These are phyloP conservation scores for Candida sanyaensis DNA, from an alignment of 1,139 yeast species.

Conservation along the genomic window DNA sequence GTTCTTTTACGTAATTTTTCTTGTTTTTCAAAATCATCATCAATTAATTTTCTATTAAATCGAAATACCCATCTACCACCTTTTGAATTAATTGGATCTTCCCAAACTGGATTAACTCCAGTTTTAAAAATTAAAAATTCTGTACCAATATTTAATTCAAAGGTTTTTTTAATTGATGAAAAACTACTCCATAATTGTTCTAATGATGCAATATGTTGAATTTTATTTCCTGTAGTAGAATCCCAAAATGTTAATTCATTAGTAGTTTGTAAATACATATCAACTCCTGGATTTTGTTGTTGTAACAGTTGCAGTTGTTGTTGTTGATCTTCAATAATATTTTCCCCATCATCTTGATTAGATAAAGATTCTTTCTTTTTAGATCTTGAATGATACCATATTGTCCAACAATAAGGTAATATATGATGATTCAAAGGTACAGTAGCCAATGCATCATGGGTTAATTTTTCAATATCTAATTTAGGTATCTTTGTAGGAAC, in stretches of 20 bases:
- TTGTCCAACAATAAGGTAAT: slow-evolving; percentile 51
- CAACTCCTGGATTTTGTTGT: slow-evolving; percentile 28
- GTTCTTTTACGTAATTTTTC: slow-evolving; percentile 36
- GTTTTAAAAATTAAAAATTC: slow-evolving; percentile 63
- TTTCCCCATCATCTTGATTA: slow-evolving; percentile 17
- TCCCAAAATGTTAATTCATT: slow-evolving; percentile 38
- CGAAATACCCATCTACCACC: slow-evolving; percentile 73
- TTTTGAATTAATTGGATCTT: slow-evolving; percentile 60
- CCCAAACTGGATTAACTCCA: slow-evolving; percentile 73
- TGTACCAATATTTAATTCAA: slow-evolving; percentile 53
- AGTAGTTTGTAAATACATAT: slow-evolving; percentile 45
- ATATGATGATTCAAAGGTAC: slow-evolving; percentile 38
- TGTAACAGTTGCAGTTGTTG: neutral
- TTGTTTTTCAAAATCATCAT: slow-evolving; percentile 7
- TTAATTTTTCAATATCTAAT: slow-evolving; percentile 35
- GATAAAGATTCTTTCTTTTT: slow-evolving; percentile 20
- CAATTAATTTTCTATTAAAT: slow-evolving; percentile 35
- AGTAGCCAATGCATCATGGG: slow-evolving; percentile 32
- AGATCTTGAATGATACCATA: slow-evolving; percentile 47
- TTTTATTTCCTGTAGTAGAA: slow-evolving; percentile 17
- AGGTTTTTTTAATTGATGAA: slow-evolving; percentile 47
- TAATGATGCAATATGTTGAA: slow-evolving; percentile 47
- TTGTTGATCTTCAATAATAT: neutral
- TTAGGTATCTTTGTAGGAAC: slow-evolving; percentile 29
- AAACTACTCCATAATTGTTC: slow-evolving; percentile 67